phyloP scores from a whole-genome alignment of 805 yeast genomes.

The Barnettozyma botsteinii region DNA sequence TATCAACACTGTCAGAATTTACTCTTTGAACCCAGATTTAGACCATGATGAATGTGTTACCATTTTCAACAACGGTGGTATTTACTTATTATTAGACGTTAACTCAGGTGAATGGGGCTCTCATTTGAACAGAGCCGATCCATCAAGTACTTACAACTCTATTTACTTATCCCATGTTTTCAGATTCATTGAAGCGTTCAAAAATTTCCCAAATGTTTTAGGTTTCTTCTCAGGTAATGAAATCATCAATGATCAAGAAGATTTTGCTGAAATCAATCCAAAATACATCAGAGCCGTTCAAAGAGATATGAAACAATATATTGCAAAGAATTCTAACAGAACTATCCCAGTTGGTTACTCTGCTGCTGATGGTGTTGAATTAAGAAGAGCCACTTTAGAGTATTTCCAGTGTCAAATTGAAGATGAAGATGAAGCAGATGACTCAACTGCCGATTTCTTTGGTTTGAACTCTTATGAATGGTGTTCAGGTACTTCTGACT shows the following conservation, averaged over 20 bases:
- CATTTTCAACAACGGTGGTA: slow-evolving; percentile 84
- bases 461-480: slow-evolving; percentile 94
- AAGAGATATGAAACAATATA: slow-evolving; percentile 85
- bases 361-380: slow-evolving; percentile 75
- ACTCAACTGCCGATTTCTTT: slow-evolving; percentile 79
- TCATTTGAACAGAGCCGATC: slow-evolving; percentile 67
- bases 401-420: slow-evolving; percentile 77
- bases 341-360: slow-evolving; percentile 92
- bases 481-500: slow-evolving; percentile 76
- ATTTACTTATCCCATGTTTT: slow-evolving; percentile 72
- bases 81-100: slow-evolving; percentile 81
- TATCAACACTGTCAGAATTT: slow-evolving; percentile 78
- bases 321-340: slow-evolving; percentile 61
- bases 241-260: slow-evolving; percentile 70
- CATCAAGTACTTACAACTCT: slow-evolving; percentile 62
- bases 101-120: slow-evolving; percentile 67
- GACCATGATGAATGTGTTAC: slow-evolving; percentile 92
- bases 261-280: slow-evolving; percentile 61
- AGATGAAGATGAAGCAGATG: slow-evolving; percentile 44
- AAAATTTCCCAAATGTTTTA: slow-evolving; percentile 73
- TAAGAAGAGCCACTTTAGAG: slow-evolving; percentile 69
- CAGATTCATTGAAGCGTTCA: slow-evolving; percentile 79
- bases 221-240: slow-evolving; percentile 94
- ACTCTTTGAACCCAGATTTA: slow-evolving; percentile 74
- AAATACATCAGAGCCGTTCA: slow-evolving; percentile 83